phyloP scores from a whole-genome alignment of 2,329 filamentous ascomycete species.

The Volutella citrinella region DNA sequence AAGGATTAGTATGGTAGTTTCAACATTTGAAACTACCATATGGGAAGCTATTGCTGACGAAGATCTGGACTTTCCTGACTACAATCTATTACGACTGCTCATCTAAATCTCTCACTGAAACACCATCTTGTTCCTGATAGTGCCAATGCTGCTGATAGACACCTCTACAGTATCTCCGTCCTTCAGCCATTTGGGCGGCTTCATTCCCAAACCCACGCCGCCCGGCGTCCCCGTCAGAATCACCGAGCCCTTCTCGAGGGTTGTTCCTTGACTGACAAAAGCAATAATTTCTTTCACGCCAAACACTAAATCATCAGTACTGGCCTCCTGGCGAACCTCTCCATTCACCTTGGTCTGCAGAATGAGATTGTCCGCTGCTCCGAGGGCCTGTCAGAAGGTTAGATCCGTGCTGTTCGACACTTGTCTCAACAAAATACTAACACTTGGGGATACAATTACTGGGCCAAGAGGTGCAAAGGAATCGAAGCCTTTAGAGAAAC shows the following conservation, averaged over 20 bases:
- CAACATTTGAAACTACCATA: no score
- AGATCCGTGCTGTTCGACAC: not conserved
- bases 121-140: slow-evolving; percentile 8
- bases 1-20: no score
- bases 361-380: slow-evolving; percentile 2
- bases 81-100: no score
- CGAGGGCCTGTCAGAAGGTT: slow-evolving; percentile 2
- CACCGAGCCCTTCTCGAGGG: slow-evolving; percentile 5
- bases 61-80: no score
- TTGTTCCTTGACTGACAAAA: slow-evolving; percentile 9
- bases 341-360: slow-evolving; percentile 12
- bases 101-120: slow-evolving; percentile 7
- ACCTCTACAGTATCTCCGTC: slow-evolving; percentile 12
- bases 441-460: slow-evolving; percentile 2
- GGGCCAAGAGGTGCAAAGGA: slow-evolving; percentile 11
- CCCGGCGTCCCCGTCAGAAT: slow-evolving; percentile 12
- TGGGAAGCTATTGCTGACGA: no score
- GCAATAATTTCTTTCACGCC: slow-evolving; percentile 3
- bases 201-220: slow-evolving; percentile 10
- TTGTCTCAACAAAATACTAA: not conserved
- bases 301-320: slow-evolving; percentile 9
- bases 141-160: slow-evolving; percentile 8
- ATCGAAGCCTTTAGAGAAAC: slow-evolving; percentile 13
- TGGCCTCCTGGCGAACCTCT: slow-evolving; percentile 7
- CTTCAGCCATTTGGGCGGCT: slow-evolving; percentile 5